Conservation (phyloP, 1,139 yeast species). For the Saccharomycopsis crataegensis region DNA sequence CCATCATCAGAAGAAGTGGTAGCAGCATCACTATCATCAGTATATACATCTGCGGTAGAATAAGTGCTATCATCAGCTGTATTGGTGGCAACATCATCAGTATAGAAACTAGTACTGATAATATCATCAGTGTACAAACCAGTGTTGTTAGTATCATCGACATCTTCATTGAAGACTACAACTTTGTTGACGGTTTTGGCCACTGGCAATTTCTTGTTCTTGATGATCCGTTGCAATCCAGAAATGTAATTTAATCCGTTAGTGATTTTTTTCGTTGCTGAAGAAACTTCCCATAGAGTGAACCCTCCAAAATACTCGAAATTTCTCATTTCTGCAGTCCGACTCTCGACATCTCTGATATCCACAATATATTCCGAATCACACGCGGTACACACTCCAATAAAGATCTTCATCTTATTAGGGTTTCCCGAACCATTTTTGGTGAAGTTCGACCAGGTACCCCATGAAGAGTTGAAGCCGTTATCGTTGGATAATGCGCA, state of each 20-base stretch:
- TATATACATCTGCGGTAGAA: too few relatives aligned
- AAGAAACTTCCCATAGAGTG: constrained; percentile 14
- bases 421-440: constrained; percentile 1
- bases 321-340: constrained; percentile 2
- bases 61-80: too few relatives aligned
- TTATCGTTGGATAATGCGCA: constrained; percentile 23
- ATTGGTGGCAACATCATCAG: too few relatives aligned
- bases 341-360: constrained; percentile 1
- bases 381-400: constrained; percentile 13
- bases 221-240: constrained; percentile 4
- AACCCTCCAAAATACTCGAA: constrained; percentile 12
- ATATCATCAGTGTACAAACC: too few relatives aligned
- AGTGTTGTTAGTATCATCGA: neutral
- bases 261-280: neutral
- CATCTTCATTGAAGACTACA: neutral
- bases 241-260: constrained; percentile 1
- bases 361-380: constrained; percentile 11
- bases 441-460: constrained; percentile 12
- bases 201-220: neutral
- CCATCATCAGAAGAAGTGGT: too few relatives aligned
- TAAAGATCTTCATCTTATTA: constrained; percentile 12
- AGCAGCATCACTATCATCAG: too few relatives aligned
- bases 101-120: too few relatives aligned
- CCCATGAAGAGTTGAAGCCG: constrained; percentile 9
- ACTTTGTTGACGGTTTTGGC: neutral